Evolutionary conservation across 768 basidiomycete species (phyloP), one percentile per base, ranked within the genome.

Genomic region (Lactarius akahatsu): DNA sequence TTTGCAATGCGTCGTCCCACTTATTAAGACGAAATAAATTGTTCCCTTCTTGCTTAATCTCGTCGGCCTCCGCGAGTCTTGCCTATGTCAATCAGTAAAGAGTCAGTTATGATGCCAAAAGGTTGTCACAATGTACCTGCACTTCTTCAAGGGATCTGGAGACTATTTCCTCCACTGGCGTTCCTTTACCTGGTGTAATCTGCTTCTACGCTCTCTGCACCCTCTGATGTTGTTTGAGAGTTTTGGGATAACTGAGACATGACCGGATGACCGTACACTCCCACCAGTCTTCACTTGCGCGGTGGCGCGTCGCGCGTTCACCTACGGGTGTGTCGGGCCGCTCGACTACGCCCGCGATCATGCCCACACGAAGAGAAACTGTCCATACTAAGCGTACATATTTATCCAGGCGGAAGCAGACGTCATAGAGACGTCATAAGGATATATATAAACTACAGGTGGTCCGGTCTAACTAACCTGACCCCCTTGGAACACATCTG

Each of bases 21-120:
- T 81, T 77, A 45, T 81, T 76, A 23, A 83, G 77, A 57, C 86
- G 86, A 77, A 94, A 96, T 67, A 80, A 77, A 3, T 83, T 82
- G 69, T 94, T 96, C 20, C 94, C 95, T 72, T 89, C 83, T 9
- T 77, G 76, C 76, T 96, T 97, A 61, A 89, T 76, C 57, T 83
- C 82, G 30, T 84, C 83, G 18, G 89, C 89, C 67, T 80, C 77
- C 36, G 68, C 72, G 16, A 91, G 76, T 59, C 71, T 75, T 64
- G 78, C 76, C 85, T 87, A 41, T 26, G 63, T 34, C 16, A 18
- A 64, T 34, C 16, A 18, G 32, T 59, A 18, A 20, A 30, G 43
- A 40, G 61, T 62, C 36, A 43, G 55, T 18, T 28, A 28, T 15
- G 40, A 18, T 18, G 16, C 10, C 50, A 52, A 58, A 45, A 20